A percentile compares a stretch with the other conserved stretches of the same genome.
phyloP scores from a whole-genome alignment of 768 basidiomycete genomes.

The Leccinum variicolor region DNA sequence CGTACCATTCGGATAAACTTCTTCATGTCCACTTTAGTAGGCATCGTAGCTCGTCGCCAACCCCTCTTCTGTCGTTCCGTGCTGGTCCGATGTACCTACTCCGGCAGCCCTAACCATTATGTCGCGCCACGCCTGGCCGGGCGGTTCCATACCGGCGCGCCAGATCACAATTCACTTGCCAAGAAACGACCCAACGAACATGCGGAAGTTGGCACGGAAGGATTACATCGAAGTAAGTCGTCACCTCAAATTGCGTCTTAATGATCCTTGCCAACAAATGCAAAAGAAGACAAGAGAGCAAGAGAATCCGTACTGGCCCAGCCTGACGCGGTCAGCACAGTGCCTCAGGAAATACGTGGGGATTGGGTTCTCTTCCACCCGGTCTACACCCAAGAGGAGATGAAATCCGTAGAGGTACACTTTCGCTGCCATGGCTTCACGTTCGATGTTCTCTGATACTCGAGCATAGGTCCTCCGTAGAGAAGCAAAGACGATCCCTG shows the following conservation, averaged over 20 bases:
- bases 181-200: constrained; percentile 23
- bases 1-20: background rate
- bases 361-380: constrained; percentile 95
- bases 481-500: constrained; percentile 60
- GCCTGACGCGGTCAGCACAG: constrained; percentile 48
- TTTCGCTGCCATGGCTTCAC: background rate
- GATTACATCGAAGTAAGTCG: constrained; percentile 31
- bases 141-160: constrained; percentile 25
- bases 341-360: constrained; percentile 56
- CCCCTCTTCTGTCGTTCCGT: constrained; percentile 9
- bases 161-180: constrained; percentile 21
- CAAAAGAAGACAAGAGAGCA: constrained; percentile 26
- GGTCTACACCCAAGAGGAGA: constrained; percentile 75
- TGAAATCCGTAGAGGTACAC: constrained; percentile 66
- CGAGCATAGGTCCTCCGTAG: constrained; percentile 61
- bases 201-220: constrained; percentile 31
- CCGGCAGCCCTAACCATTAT: constrained; percentile 3
- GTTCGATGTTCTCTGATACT: constrained; percentile 1
- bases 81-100: constrained; percentile 5
- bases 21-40: constrained; percentile 16
- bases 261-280: background rate
- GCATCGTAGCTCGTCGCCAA: constrained; percentile 9
- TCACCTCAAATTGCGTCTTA: background rate
- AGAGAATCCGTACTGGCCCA: constrained; percentile 14
- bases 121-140: background rate